Base-by-base conservation (phyloP, 495 filamentous ascomycete genomes). In the Hypoxylon trugodes region DNA sequence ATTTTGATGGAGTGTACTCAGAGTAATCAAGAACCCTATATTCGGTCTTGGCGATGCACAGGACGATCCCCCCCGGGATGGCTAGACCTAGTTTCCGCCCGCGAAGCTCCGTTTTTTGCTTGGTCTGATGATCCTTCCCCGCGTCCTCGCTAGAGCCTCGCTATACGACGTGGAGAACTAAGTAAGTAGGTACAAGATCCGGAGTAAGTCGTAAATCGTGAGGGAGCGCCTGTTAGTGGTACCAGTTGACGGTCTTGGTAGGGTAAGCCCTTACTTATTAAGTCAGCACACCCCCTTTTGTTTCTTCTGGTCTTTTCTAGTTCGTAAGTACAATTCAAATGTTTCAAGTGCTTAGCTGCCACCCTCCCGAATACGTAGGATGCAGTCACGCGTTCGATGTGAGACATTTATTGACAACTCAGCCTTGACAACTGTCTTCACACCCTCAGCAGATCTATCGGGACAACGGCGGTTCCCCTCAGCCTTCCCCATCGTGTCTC, bases 351-450 rank as follows among this genome's bases (percentile, higher is more conserved):
- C 36, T 61, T 33, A n/a, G 37, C 49, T 59, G 51, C 55, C 42
- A 60, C 57, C 50, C 51, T 40, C 22, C 50, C 22, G n/a, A 53
- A 19, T 18, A 61, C 57, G 57, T 33, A 57, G 63, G 57, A 66
- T 61, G 63, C 63, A 41, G 57, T 66, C 63, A 66, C 63, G 63
- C 57, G 63, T 61, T 43, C 43, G 16, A 55, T 61, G 50, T 66
- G 57, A 66, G 63, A 66, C 63, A 66, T 52, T 57, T 66, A 57
- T 66, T 66, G 63, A 66, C 63, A 66, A 66, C 63, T 66, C 63
- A 66, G 63, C 63, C 63, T 66, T 66, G 63, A 66, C 63, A 66
- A 66, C 63, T 66, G 63, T 66, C 63, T 66, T 66, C 63, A 66
- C 63, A 61, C 56, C 63, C 63, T 61, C 63, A 66, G 25, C 16